Evolutionary conservation across 331 rosid species (phyloP), one percentile per base, ranked within the genome.

Genomic region (Rhamnella rubrinervis): DNA sequence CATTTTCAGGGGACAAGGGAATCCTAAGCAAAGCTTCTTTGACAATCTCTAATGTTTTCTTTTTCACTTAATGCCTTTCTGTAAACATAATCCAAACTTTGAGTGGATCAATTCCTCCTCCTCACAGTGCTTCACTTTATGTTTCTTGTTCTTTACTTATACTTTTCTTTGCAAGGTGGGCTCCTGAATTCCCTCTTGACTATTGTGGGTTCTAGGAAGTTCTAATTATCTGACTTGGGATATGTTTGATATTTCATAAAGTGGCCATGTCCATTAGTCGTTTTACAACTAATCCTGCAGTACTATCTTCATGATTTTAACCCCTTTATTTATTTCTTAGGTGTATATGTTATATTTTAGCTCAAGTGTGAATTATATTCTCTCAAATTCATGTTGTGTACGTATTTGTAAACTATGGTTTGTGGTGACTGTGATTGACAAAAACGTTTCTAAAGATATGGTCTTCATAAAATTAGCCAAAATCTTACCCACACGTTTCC

Each of bases 91-190:
- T 84, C 75, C 77, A 81, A 59, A 26, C 84, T 75, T 74, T 84
- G 67, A 50, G 55, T 39, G 74, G 66, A 77, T 68, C 75, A 53
- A 64, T 61, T 62, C 51, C 59, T 31, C 35, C 72, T 57, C 71
- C 76, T 49, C 79, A 76, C 46, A 67, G 63, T 65, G 49, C 55
- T 63, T 26, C 75, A 55, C 85, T 80, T 83, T 79, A 76, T 74
- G 88, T 78, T 78, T 44, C 35, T 31, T 50, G 73, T 77, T 72
- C 75, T 77, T 76, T 56, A 55, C 18, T 66, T 84, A 81, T 87
- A 46, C 96, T 84, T 85, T 87, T 41, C 96, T 89, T 89, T 71
- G 84, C 74, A 40, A 59, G 76, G 39, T 63, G 86, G 82, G 73
- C 75, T 80, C 80, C 82, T 60, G 47, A 20, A 35, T 37, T 44